Base-by-base conservation (phyloP, 2,329 filamentous ascomycete genomes). In the Zasmidium angulare region DNA sequence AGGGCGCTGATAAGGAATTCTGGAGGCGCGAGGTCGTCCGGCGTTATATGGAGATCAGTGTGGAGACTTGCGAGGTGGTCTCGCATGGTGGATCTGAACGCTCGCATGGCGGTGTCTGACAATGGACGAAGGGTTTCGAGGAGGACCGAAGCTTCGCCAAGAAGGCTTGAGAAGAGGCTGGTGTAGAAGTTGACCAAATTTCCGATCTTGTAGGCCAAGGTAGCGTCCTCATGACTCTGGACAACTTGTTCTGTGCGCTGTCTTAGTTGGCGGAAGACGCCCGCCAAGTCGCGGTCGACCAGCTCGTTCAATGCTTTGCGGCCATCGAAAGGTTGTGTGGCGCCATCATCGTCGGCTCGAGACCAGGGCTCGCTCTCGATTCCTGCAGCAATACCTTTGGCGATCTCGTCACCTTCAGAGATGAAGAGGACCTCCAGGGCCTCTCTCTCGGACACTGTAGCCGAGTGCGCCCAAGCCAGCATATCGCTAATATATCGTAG, bases 381-480 rank as follows among this genome's bases (percentile, higher is more conserved):
- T 0, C 91, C 91, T 47, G 88, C 87, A 70, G 91, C 86, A 23
- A 97, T 87, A 0, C 89, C 91, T 64, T 87, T 90, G 23, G 89
- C 89, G 58, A 98, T 90, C 69, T 96, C 91, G 63, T 95, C 90
- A 1, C 90, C 93, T 63, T 97, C 93, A 0, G 89, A 89, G 46
- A 97, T 88, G 71, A 99, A 99, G 0, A 99, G 80, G 1, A 91
- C 86, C 73, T 98, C 93, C 4, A 99, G 81, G 0, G 93, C 92
- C 75, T 99, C 95, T 54, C 90, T 85, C 75, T 99, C 95, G 29
- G 93, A 96, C 0, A 99, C 95, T 0, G 93, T 89, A 2, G 93
- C 90, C 0, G 95, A 96, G 73, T 99, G 95, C 4, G 89, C 87
- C 95, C 95, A 99, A 3, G 95, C 95, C 14, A 99, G 83, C 93